These are phyloP conservation scores for Huntiella omanensis DNA, from an alignment of 2,329 filamentous ascomycete species.

Conservation along the genomic window DNA sequence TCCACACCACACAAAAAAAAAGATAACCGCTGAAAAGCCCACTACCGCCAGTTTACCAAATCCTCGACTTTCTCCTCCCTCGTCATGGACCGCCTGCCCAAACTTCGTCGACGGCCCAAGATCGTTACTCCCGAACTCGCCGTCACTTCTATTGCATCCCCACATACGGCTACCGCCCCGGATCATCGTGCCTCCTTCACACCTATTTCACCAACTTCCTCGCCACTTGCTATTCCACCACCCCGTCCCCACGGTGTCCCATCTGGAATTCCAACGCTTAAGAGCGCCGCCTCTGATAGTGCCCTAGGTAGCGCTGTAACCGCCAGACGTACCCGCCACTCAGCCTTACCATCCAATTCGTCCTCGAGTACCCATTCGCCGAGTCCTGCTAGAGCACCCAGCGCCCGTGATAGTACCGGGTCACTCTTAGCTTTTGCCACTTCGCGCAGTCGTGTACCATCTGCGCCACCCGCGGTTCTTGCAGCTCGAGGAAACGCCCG, in stretches of 20 bases:
- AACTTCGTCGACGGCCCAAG: constrained; percentile 26
- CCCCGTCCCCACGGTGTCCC: constrained; percentile 12
- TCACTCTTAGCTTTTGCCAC: background rate
- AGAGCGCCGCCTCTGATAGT: constrained; percentile 6
- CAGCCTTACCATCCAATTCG: background rate
- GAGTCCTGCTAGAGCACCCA: background rate
- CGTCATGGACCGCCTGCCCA: constrained; percentile 24
- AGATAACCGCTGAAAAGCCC: background rate
- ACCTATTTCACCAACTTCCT: constrained; percentile 13
- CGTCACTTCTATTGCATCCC: constrained; percentile 1
- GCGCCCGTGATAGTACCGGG: background rate
- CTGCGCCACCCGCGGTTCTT: constrained; percentile 3
- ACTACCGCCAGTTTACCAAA: background rate
- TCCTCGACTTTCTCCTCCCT: too few relatives aligned
- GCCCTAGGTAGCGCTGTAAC: constrained; percentile 1
- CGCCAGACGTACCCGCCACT: background rate
- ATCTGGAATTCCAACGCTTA: constrained; percentile 8
- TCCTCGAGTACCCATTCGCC: background rate
- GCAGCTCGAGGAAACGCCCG: background rate
- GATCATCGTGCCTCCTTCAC: constrained; percentile 1
- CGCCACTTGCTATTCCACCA: constrained; percentile 14
- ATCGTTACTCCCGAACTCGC: constrained; percentile 3
- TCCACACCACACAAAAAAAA: background rate
- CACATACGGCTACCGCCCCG: constrained; percentile 2
- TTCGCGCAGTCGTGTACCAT: constrained; percentile 1